Base-by-base conservation (phyloP, 2,329 filamentous ascomycete genomes). In the Penicillium sp. region DNA sequence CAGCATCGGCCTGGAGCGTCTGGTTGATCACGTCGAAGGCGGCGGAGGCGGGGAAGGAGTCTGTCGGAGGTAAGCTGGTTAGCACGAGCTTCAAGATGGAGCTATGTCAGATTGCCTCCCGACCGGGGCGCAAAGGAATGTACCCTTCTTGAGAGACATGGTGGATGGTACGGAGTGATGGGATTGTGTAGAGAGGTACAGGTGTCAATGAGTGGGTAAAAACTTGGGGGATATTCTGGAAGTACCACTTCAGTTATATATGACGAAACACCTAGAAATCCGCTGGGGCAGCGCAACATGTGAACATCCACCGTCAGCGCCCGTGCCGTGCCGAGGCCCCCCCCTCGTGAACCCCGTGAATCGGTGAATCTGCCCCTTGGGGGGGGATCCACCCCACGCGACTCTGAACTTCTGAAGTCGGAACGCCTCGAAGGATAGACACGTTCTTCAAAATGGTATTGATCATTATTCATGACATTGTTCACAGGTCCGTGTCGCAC, bases 21-120 rank as follows among this genome's bases (percentile, higher is more conserved):
- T 80, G 74, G 78, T 90, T 86, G 83, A 99, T 97, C 72, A 83
- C 84, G 75, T 99, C 95, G 79, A 99, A 99, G 68, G 93, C 92
- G 67, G 81, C 88, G 61, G 95, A 98, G 73, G 94, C 87, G 66
- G 95, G 94, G 81, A 96, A 97, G 68, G 88, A 88, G 78, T 87
- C 90, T 92, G 69, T 48, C 49, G 55, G 15, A 17, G 17, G 20
- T 11, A 17, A 54, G 34, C 28, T 60, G n/a, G 49, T 69, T 61
- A 59, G 63, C 45, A 17, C 10, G 45, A n/a, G n/a, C 25, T 45
- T 43, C 15, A 1, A 12, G n/a, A 20, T 35, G 25, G 34, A 28
- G 14, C 17, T 51, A n/a, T 22, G 15, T 28, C 20, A 3, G n/a
- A 14, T 1, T 8, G 7, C 31, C 31, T 11, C 31, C 45, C 54